Evolutionary conservation across 805 yeast species (phyloP).

Genomic region (Saccharomyces eubayanus): DNA sequence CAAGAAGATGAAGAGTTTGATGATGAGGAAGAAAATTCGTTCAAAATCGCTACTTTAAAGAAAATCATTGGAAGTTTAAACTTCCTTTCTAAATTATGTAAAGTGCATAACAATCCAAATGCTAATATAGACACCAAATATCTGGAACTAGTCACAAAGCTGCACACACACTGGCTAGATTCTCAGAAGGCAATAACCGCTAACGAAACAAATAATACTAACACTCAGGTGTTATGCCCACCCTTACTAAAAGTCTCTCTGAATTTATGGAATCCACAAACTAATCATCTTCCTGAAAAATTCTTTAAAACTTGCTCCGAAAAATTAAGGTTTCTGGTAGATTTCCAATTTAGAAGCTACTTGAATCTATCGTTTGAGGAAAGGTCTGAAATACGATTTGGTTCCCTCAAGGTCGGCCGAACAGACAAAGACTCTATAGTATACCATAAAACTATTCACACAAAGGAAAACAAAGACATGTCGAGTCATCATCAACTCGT

Average conservation of each 20-base stretch:
- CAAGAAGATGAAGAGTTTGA: neutral
- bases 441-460: constrained; percentile 4
- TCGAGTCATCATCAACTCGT: constrained; percentile 9
- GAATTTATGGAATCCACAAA: constrained; percentile 26
- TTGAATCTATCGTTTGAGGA: constrained; percentile 18
- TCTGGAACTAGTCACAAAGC: constrained; percentile 14
- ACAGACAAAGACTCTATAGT: neutral
- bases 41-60: constrained; percentile 14
- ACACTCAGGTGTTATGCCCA: neutral
- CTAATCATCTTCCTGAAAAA: constrained; percentile 18
- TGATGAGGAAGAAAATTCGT: constrained; percentile 5
- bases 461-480: constrained; percentile 1
- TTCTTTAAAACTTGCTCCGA: constrained; percentile 24
- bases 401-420: constrained; percentile 7
- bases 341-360: constrained; percentile 24
- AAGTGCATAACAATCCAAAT: constrained; percentile 13
- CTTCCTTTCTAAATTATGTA: constrained; percentile 18
- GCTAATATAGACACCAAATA: constrained; percentile 15
- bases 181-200: neutral
- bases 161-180: constrained; percentile 12
- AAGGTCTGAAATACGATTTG: constrained; percentile 19
- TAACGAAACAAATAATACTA: neutral
- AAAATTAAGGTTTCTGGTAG: constrained; percentile 24
- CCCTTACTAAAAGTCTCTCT: constrained; percentile 19
- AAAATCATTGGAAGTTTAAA: constrained; percentile 19